Base-by-base conservation (phyloP, 140 eudicot genomes). In the Cichorium intybus region DNA sequence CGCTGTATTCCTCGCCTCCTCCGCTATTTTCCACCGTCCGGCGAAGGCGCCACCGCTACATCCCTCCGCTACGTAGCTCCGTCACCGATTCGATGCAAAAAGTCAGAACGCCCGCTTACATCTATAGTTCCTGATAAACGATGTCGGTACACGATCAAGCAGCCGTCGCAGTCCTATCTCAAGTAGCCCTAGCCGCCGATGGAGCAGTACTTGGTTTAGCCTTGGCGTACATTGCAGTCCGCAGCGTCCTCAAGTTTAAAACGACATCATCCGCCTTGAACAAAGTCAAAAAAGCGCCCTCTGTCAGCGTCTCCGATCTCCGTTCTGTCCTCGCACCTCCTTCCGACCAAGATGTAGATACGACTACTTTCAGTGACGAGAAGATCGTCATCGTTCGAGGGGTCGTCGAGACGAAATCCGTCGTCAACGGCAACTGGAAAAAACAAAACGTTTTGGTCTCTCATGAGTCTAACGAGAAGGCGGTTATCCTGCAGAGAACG, bases 61-160 rank as follows among this genome's bases (percentile, higher is more conserved):
- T 51, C 48, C 11, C 31, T 34, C 27, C 5, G 22, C 68, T 41
- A 6, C 18, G 2, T 16, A 62, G 7, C 39, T 24, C 16, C 64
- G 20, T 17, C 75, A 48, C 60, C 41, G 7, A 49, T 17, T 26
- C 69, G 43, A 70, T 70, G 76, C 33, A 10, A 12, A 34, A 20
- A 24, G 26, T 26, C 76, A 10, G 15, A 6, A 23, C 62, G 0
- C 34, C 37, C 33, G 21, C 35, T 18, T 60, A 7, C 62, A 17
- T 70, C 16, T 60, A 12, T 47, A 70, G 34, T 34, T 24, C 21
- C 18, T 18, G 24, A 28, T 18, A 34, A 60, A 71, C 79, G 47
- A 92, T 92, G 98, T 87, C 98, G 26, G 76, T 78, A 2, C 86
- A 76, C 84, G 95, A 92, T 70, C 90, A 88, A 69, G 90, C 94